Base-by-base conservation (phyloP, 805 yeast species). In the Kurtzmaniella fragi region DNA sequence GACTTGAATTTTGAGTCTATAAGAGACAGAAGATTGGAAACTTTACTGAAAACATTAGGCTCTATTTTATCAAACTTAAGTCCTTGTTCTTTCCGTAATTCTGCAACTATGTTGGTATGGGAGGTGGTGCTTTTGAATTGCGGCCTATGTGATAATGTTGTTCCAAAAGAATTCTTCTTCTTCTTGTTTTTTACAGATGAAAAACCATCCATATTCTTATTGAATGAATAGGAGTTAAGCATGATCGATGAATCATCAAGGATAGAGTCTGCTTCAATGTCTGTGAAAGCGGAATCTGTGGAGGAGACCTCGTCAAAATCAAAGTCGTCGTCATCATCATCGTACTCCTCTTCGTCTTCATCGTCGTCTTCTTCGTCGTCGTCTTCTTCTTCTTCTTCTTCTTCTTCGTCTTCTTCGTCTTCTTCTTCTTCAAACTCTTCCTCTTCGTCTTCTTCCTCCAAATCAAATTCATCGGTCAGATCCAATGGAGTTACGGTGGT, bases 281-380 rank as follows among this genome's bases (percentile, higher is more conserved):
- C 74, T 0, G 72, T 69, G 41, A 68, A 66, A 11, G 70, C 71
- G 2, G 73, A 66, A 34, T 69, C 73, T 5, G 59, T 48, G 8
- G 65, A 54, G 0, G 65, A 57, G 3, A 45, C 47, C 13, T 54
- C 62, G 9, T 56, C 53, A 14, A 47, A 49, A 17, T 50, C 60
- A 17, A 58, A 61, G 10, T 50, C 62, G n/a, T 49, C 56, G 27
- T 53, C 60, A 14, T 47, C 54, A 5, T 53, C 59, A 9, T 54
- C 59, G n/a, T 60, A 61, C 23, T 48, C 45, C 20, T 61, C 58
- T 15, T 46, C 53, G 12, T 49, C 49, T 11, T 49, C 54, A 13
- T 49, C 51, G 20, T 50, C 50, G 14, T 40, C 50, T 28, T 52
- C 53, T 17, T 53, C 53, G 31, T 42, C 50, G 9, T 48, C 52